Base-by-base conservation (phyloP, 192 early-diverging fungal genomes). In the Coemansia sp. region DNA sequence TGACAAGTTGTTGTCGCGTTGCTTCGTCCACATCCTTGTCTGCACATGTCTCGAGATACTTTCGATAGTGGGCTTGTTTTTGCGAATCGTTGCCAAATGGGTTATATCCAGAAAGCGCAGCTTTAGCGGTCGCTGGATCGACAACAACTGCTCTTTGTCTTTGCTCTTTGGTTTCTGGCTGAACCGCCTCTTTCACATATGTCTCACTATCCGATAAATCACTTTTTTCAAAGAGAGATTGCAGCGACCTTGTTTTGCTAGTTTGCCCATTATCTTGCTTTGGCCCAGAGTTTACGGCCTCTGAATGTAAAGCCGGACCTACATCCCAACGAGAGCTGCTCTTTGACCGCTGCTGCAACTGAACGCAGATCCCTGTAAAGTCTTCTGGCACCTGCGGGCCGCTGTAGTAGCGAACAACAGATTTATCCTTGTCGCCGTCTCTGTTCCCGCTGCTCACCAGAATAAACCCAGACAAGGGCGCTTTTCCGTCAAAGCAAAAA, bases 401-500 rank as follows among this genome's bases (percentile, higher is more conserved):
- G 11, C 32, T 40, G 60, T 66, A 59, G 4, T 33, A 12, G 2
- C 12, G 25, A 48, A 33, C 20, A 22, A 38, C 48, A 28, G 76
- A 36, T 10, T 74, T 65, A 18, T 56, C 22, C 2, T 49, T 25
- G 22, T 25, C 22, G 22, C 22, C 22, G 22, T 25, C 22, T 25
- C 22, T 25, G 22, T 25, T 25, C 22, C 22, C 11, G 12, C 34
- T 16, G 1, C 38, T 0, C 45, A 34, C 5, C 5, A 80, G 38
- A 7, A 60, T 48, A 57, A 80, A 80, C 31, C 72, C 72, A 7
- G 57, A 8, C 29, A 74, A 28, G 11, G 66, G 67, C 33, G 7
- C 55, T 31, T 38, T 52, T 6, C 64, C 63, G 17, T 66, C 65
- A 36, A 71, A 56, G 34, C 69, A 71, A 49, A 48, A 28, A 18